Evolutionary conservation across 352 stramenopile species (phyloP), one percentile per base, ranked within the genome.

Genomic region (Pythium insidiosum): DNA sequence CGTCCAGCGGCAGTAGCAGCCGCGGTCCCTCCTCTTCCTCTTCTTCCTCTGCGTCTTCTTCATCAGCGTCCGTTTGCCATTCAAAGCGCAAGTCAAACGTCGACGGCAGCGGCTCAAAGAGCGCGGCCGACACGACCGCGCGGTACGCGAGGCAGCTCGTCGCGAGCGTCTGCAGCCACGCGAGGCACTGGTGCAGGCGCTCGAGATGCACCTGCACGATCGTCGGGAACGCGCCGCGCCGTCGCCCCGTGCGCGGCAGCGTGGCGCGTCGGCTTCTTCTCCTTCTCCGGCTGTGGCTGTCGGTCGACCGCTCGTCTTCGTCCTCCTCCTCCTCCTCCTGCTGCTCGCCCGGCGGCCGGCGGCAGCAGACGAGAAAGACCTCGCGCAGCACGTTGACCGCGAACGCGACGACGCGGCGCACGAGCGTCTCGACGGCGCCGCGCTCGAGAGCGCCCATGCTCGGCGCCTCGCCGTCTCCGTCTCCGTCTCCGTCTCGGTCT

Each of bases 121-220:
- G 80, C 11, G 74, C 48, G 10, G 52, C 36, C 0, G 65, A 82
- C 22, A 90, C 66, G 21, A 83, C 52, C 15, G 73, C 66, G 7
- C 78, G 73, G 45, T 88, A 88, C 16, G 65, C 56, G 18, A 88
- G 26, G 50, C 78, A 90, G 41, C 70, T 90, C 61, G 79, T 81
- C 3, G 74, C 62, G 19, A 90, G 43, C 47, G 74, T 73, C 47
- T 90, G 74, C 13, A 90, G 63, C 74, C 75, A 88, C 23, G 52
- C 47, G 4, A 90, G 54, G 38, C 63, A 69, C 34, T 79, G 70
- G 36, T 84, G 57, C 1, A 88, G 53, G 13, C 74, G 71, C 16
- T 79, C 61, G 16, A 88, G 37, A 25, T 79, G 64, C 4, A 67
- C 54, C 44, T 86, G 78, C 1, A 82, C 62, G 10, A 59, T 42